Conservation (phyloP, 805 yeast species). For the Henningerozyma blattae region DNA sequence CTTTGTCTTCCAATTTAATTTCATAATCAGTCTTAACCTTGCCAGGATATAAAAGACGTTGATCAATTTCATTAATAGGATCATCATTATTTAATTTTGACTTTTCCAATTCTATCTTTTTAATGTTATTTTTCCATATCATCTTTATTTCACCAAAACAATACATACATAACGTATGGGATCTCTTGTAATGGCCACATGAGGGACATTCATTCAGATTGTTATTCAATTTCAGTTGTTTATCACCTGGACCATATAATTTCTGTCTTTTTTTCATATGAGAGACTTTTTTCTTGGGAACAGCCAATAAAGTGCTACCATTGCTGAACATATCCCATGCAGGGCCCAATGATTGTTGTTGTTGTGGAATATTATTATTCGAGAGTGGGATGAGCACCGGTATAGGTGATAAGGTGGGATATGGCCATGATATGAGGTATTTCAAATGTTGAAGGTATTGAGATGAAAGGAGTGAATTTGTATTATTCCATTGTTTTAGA, state of each 20-base stretch:
- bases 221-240: conserved; percentile 63
- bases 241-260: conserved; percentile 70
- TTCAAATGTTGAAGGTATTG: too few relatives aligned
- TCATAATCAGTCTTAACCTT: conserved; percentile 38
- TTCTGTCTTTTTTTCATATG: conserved; percentile 77
- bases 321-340: conserved; percentile 2
- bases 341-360: too few relatives aligned
- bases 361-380: too few relatives aligned
- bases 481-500: too few relatives aligned
- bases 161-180: conserved; percentile 85
- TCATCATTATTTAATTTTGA: conserved; percentile 20
- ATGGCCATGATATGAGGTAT: too few relatives aligned
- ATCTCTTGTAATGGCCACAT: conserved; percentile 84
- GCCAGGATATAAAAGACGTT: conserved; percentile 62
- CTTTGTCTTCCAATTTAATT: conserved; percentile 37
- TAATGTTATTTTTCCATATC: conserved; percentile 44
- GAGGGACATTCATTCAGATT: conserved; percentile 87
- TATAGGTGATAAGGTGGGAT: too few relatives aligned
- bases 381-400: too few relatives aligned
- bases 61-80: conserved; percentile 43
- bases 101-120: conserved; percentile 15
- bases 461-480: too few relatives aligned
- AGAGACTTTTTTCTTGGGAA: conserved; percentile 88
- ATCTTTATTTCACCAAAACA: conserved; percentile 75
- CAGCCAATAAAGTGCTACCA: conserved; percentile 68